phyloP scores from a whole-genome alignment of 306 rosid genomes.

The Gleditsia sinensis region DNA sequence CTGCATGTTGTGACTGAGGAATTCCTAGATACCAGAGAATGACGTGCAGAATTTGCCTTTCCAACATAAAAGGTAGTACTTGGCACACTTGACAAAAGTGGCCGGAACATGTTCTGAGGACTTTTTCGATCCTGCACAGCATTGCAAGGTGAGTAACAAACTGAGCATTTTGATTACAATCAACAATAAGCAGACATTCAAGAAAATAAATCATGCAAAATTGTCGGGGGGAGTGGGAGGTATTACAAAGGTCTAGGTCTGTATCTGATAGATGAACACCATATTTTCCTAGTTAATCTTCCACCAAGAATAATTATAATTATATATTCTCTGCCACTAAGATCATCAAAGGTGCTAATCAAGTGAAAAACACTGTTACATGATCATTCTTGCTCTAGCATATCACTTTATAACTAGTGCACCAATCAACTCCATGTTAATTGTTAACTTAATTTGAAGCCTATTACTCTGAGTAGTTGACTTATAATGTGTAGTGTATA shows the following conservation, averaged over 20 bases:
- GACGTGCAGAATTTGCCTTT: conserved; percentile 61
- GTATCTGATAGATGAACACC: not conserved
- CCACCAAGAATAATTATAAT: not conserved
- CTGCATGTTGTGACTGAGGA: conserved; percentile 86
- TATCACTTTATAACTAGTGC: not conserved
- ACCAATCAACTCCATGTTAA: not conserved
- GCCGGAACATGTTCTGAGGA: conserved; percentile 89
- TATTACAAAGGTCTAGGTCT: not conserved
- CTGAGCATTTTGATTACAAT: conserved; percentile 12
- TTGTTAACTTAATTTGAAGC: not conserved
- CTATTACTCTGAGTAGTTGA: conserved; percentile 4
- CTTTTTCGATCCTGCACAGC: conserved; percentile 72
- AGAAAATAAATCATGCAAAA: conserved; percentile 7
- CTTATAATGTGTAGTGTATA: conserved; percentile 4
- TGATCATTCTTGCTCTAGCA: not conserved
- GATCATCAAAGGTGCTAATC: not conserved
- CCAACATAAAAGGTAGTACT: conserved; percentile 74
- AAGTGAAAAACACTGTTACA: conserved; percentile 9
- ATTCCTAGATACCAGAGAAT: conserved; percentile 75
- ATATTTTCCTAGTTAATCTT: not conserved
- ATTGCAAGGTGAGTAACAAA: conserved; percentile 19
- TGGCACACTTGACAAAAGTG: conserved; percentile 89
- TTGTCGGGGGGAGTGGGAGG: not conserved
- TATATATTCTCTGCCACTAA: not conserved
- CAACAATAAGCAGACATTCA: not conserved